A percentile compares a stretch with the other conserved stretches of the same genome.
Conservation (phyloP, 2,329 filamentous ascomycete species). For the Colletotrichum sp. region DNA sequence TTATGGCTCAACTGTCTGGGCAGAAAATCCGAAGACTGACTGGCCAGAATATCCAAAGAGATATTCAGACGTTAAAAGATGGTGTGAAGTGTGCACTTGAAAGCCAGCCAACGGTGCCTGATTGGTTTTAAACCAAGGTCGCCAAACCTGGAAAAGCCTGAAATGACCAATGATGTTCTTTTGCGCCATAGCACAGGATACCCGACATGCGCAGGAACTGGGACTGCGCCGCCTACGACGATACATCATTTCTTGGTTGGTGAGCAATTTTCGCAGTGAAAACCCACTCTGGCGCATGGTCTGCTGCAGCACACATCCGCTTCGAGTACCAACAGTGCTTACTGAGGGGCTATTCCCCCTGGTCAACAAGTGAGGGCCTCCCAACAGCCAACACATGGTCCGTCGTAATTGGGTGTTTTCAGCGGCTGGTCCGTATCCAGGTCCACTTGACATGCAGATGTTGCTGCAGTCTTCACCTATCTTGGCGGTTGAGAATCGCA, state of each 20-base stretch:
- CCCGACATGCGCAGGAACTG: background rate
- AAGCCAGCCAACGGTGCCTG: background rate
- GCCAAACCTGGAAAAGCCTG: background rate
- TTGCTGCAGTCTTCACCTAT: background rate
- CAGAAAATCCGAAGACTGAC: background rate
- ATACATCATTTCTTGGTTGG: background rate
- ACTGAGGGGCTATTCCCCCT: background rate
- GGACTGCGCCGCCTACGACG: background rate
- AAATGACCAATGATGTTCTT: background rate
- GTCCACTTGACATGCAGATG: background rate
- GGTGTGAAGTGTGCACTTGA: background rate
- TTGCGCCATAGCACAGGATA: background rate
- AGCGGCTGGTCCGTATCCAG: background rate
- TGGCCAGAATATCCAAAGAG: background rate
- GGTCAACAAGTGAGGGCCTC: background rate
- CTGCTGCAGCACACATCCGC: background rate
- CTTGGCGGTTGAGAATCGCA: background rate
- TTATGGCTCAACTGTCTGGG: background rate
- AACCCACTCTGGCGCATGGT: background rate
- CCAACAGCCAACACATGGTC: background rate
- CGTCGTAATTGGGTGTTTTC: background rate
- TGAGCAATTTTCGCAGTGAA: background rate
- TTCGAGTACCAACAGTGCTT: background rate
- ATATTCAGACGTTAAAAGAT: background rate
- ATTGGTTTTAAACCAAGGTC: background rate